These are phyloP conservation scores for Vaccinium macrocarpon DNA, from an alignment of 148 eudicot species.

Conservation along the genomic window DNA sequence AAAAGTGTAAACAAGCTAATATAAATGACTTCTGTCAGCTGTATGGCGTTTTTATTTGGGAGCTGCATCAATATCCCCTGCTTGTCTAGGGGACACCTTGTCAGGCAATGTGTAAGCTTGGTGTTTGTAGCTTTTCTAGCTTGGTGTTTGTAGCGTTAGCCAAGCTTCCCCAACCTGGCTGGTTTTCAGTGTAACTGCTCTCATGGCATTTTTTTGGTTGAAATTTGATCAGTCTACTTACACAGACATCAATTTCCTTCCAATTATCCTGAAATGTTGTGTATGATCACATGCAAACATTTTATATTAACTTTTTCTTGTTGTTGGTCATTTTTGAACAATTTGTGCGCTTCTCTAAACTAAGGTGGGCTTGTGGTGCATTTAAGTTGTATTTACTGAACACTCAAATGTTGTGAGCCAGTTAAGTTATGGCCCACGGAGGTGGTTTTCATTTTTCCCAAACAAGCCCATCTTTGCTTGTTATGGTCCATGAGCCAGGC, in stretches of 20 bases:
- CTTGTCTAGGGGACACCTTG: too few relatives aligned
- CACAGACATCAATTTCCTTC: not conserved
- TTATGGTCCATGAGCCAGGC: not conserved
- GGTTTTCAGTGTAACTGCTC: not conserved
- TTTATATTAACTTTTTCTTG: too few relatives aligned
- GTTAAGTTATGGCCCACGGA: not conserved
- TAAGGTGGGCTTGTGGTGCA: not conserved
- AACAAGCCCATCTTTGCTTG: not conserved
- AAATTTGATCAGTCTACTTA: not conserved
- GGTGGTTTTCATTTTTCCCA: not conserved
- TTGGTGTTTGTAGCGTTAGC: not conserved
- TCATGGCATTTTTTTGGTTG: not conserved
- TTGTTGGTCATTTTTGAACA: not conserved
- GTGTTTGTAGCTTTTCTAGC: not conserved
- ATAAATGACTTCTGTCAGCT: not conserved
- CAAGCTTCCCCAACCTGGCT: not conserved
- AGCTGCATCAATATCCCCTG: too few relatives aligned
- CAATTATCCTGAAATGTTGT: not conserved
- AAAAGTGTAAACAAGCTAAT: not conserved
- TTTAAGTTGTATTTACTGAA: not conserved
- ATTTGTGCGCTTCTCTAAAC: not conserved
- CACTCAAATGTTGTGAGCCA: not conserved
- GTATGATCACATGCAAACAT: not conserved
- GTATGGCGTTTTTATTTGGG: not conserved
- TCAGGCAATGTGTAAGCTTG: too few relatives aligned